Conservation (phyloP, 2,329 filamentous ascomycete species). For the Penicillium paneum region DNA sequence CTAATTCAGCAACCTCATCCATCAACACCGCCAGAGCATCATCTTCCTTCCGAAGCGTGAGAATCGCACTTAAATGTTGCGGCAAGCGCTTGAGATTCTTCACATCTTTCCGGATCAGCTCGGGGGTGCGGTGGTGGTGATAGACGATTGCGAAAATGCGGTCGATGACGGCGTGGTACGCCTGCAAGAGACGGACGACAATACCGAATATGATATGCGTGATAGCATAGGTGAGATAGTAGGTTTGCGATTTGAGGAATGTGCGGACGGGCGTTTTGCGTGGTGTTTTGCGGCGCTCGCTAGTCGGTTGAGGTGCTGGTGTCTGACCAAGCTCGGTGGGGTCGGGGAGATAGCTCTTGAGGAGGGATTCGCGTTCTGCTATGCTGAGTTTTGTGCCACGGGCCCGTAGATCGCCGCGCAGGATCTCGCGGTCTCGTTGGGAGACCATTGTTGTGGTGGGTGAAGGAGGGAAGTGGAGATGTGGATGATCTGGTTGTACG, state of each 20-base stretch:
- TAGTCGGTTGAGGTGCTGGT: slow-evolving; percentile 8
- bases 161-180: slow-evolving; percentile 74
- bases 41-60: slow-evolving; percentile 67
- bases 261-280: slow-evolving; percentile 43
- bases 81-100: slow-evolving; percentile 70
- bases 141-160: slow-evolving; percentile 77
- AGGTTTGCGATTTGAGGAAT: slow-evolving; percentile 45
- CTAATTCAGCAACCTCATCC: slow-evolving; percentile 85
- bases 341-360: slow-evolving; percentile 54
- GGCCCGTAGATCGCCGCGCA: slow-evolving; percentile 40
- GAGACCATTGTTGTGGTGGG: slow-evolving; percentile 30
- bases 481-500: slow-evolving; percentile 4
- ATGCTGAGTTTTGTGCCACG: slow-evolving; percentile 42
- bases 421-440: slow-evolving; percentile 31
- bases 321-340: slow-evolving; percentile 28
- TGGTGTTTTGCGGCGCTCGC: slow-evolving; percentile 26
- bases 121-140: slow-evolving; percentile 93
- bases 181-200: slow-evolving; percentile 76
- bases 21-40: slow-evolving; percentile 79
- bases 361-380: slow-evolving; percentile 50
- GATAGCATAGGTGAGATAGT: slow-evolving; percentile 45
- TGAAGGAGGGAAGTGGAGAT: slow-evolving; percentile 6
- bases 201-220: slow-evolving; percentile 79
- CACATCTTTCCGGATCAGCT: slow-evolving; percentile 86
- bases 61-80: slow-evolving; percentile 80